Base-by-base conservation (phyloP, 805 yeast species). In the Candida xiaguanensis region DNA sequence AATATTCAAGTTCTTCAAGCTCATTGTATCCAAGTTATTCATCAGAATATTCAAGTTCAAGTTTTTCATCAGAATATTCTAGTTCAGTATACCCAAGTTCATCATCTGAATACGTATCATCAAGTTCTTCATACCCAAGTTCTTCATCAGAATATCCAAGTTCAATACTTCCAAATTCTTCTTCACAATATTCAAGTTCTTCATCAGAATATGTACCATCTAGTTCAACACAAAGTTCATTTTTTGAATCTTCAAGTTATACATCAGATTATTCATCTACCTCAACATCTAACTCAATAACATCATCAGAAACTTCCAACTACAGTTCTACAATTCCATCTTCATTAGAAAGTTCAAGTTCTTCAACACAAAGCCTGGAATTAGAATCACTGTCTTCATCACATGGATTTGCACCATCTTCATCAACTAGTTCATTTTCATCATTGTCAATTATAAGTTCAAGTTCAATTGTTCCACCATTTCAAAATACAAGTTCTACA, bases 391-490 rank as follows among this genome's bases (percentile, higher is more conserved):
- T n/a, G n/a, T n/a, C n/a, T n/a, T n/a, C n/a, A n/a, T n/a, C n/a
- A n/a, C n/a, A n/a, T n/a, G n/a, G n/a, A 4, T 30, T 16, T 18
- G 8, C 33, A 30, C 16, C 33, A 30, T n/a, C 23, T 6, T 17
- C 33, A 8, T 25, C 28, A 8, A 25, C 14, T 12, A 8, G 5
- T 25, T 12, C 8, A 25, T 12, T n/a, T 11, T 25, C 28, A 15
- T 28, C 26, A 13, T 17, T 23, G 4, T 30, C 33, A 17, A 7
- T 9, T 30, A 13, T 13, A 27, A 27, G 33, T 13, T 30, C 33
- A 17, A 30, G 33, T 11, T 30, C 33, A 30, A 17, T 18, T 16
- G n/a, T 16, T 11, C 23, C 33, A 17, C 33, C 33, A 30, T 30
- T 16, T 18, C 33, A 30, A 16, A 30, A 30, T n/a, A 30, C 23